phyloP scores from a whole-genome alignment of 2,329 filamentous ascomycete species.

The Cytospora leucostoma region DNA sequence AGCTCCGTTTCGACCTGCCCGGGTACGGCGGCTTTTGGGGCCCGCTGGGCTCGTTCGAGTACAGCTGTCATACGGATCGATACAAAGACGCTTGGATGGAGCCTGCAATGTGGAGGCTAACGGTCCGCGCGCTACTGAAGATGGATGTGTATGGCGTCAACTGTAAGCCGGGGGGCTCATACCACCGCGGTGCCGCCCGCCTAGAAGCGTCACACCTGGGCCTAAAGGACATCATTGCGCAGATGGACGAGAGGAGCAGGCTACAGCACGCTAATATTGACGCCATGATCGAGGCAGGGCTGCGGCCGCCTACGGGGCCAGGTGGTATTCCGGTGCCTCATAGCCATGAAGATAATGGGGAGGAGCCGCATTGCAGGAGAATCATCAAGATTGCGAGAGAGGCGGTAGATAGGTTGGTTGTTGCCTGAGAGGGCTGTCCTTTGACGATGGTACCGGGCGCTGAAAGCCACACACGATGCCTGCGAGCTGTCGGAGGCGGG shows the following conservation, averaged over 20 bases:
- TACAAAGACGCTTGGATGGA: constrained; percentile 46
- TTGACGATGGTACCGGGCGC: background rate
- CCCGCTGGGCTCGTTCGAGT: constrained; percentile 32
- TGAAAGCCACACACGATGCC: background rate
- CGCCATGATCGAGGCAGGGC: constrained; percentile 44
- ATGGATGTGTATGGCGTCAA: constrained; percentile 59
- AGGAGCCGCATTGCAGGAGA: constrained; percentile 49
- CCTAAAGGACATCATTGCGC: constrained; percentile 54
- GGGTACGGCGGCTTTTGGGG: constrained; percentile 55
- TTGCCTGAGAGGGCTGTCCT: constrained; percentile 44
- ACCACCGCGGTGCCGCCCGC: constrained; percentile 14
- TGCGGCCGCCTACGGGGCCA: constrained; percentile 25
- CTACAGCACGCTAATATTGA: constrained; percentile 54
- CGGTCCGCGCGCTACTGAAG: constrained; percentile 55
- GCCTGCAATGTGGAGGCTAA: constrained; percentile 55
- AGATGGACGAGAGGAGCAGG: constrained; percentile 54
- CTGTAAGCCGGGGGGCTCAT: constrained; percentile 24
- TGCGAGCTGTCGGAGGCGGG: too few species aligned
- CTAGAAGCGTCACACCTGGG: constrained; percentile 45
- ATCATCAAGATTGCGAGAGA: constrained; percentile 57
- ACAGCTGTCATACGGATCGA: constrained; percentile 32
- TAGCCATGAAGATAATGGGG: constrained; percentile 30
- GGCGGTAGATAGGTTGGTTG: constrained; percentile 56
- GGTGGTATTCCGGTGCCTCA: constrained; percentile 12
- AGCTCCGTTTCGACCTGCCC: constrained; percentile 47